phyloP scores from a whole-genome alignment of 441 rosid genomes.

The Capsella rubella region DNA sequence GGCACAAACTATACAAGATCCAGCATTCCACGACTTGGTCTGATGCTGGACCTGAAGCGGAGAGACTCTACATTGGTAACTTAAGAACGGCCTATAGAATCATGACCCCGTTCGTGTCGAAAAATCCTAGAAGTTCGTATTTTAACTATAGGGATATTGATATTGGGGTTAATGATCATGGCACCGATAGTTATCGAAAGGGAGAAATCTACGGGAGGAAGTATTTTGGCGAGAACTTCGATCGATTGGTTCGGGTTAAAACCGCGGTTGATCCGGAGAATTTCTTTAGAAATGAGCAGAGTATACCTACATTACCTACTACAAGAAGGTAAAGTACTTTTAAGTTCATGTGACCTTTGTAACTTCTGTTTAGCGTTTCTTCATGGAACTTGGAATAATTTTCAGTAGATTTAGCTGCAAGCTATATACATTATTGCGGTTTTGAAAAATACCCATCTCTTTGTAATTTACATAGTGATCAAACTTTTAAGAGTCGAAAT shows the following conservation, averaged over 20 bases:
- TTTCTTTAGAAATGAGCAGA: conserved; percentile 56
- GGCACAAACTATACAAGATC: conserved; percentile 60
- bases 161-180: conserved; percentile 53
- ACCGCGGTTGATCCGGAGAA: conserved; percentile 46
- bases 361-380: not conserved
- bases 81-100: conserved; percentile 45
- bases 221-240: conserved; percentile 50
- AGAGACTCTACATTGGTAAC: conserved; percentile 42
- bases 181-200: conserved; percentile 36
- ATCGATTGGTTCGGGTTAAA: conserved; percentile 49
- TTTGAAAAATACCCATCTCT: not conserved
- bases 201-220: conserved; percentile 46
- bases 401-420: not conserved
- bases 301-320: conserved; percentile 44
- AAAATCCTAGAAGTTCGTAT: conserved; percentile 63
- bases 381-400: conserved; percentile 6
- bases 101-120: conserved; percentile 67
- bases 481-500: not conserved
- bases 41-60: conserved; percentile 38
- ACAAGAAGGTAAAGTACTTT: conserved; percentile 24
- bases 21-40: conserved; percentile 59
- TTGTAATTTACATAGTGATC: not conserved
- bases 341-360: not conserved
- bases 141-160: conserved; percentile 73
- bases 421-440: not conserved